These are phyloP conservation scores for Scheffersomyces illinoinensis DNA, from an alignment of 1,139 yeast genomes.

Conservation along the genomic window DNA sequence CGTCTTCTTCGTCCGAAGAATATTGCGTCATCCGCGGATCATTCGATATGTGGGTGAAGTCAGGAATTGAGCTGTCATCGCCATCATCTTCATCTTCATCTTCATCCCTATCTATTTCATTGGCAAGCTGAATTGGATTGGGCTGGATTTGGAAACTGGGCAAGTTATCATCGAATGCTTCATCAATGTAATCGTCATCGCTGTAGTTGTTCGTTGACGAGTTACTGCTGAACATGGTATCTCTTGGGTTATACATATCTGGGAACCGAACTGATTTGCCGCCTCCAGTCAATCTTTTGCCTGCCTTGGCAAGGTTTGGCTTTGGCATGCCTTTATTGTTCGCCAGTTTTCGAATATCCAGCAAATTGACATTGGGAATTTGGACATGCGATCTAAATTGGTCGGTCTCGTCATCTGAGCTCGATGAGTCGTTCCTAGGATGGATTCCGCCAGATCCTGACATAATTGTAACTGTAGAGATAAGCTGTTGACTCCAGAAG, in stretches of 20 bases:
- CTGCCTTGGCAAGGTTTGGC: conserved; percentile 33
- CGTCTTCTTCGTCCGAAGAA: conserved; percentile 7
- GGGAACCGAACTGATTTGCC: conserved; percentile 31
- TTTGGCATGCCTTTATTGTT: conserved; percentile 21
- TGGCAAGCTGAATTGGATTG: conserved; percentile 1
- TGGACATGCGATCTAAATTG: conserved; percentile 24
- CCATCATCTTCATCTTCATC: conserved; percentile 8
- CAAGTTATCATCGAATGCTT: conserved; percentile 7
- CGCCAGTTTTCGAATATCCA: conserved; percentile 19
- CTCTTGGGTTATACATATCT: conserved; percentile 26
- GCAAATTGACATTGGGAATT: conserved; percentile 29
- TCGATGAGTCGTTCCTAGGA: conserved; percentile 8
- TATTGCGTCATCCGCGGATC: conserved; percentile 1
- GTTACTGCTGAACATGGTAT: conserved; percentile 24
- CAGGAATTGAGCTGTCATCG: conserved; percentile 2
- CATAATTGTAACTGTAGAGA: neutral
- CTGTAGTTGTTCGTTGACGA: conserved; percentile 26
- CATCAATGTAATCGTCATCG: conserved; percentile 14
- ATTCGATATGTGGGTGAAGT: conserved; percentile 1
- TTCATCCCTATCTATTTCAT: conserved; percentile 5
- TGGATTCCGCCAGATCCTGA: neutral
- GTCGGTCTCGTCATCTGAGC: conserved; percentile 28
- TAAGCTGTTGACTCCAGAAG: neutral
- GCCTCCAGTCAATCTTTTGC: conserved; percentile 27
- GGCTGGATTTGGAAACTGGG: conserved; percentile 17